These are phyloP conservation scores for Phlyctochytrium bullatum DNA, from an alignment of 192 early-diverging fungal species.

Conservation along the genomic window DNA sequence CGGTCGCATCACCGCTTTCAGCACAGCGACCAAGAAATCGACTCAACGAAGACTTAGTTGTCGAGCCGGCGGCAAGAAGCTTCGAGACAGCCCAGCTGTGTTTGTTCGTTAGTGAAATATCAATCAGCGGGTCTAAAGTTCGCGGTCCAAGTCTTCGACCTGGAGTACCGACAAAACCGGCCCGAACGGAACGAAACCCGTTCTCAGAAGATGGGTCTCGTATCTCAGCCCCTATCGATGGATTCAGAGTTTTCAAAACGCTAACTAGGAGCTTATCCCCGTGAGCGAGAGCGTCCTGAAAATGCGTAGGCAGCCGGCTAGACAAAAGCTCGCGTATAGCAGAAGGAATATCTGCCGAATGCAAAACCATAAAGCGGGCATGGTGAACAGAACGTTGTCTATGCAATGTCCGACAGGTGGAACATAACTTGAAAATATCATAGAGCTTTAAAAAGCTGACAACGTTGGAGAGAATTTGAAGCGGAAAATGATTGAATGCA, in stretches of 20 bases:
- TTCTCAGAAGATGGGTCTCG: not conserved
- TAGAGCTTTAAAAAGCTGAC: not conserved
- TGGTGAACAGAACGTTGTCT: no score
- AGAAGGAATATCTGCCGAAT: not conserved
- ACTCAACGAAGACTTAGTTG: not conserved
- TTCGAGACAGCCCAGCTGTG: not conserved
- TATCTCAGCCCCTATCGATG: not conserved
- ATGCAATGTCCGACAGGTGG: no score
- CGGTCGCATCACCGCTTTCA: not conserved
- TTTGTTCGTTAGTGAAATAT: not conserved
- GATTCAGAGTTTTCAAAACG: not conserved
- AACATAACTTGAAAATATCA: not conserved
- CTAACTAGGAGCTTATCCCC: not conserved
- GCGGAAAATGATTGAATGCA: no score
- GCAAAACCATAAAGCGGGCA: not conserved
- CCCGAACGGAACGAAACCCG: not conserved
- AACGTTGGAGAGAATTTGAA: no score
- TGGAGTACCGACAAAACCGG: not conserved
- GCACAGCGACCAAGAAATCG: not conserved
- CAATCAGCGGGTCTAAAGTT: not conserved
- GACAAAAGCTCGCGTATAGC: not conserved
- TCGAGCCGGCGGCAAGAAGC: constrained; percentile 3
- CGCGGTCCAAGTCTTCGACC: not conserved
- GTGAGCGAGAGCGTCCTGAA: not conserved
- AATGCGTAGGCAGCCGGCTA: not conserved